phyloP scores from a whole-genome alignment of 768 basidiomycete genomes.

The Russula sp. region DNA sequence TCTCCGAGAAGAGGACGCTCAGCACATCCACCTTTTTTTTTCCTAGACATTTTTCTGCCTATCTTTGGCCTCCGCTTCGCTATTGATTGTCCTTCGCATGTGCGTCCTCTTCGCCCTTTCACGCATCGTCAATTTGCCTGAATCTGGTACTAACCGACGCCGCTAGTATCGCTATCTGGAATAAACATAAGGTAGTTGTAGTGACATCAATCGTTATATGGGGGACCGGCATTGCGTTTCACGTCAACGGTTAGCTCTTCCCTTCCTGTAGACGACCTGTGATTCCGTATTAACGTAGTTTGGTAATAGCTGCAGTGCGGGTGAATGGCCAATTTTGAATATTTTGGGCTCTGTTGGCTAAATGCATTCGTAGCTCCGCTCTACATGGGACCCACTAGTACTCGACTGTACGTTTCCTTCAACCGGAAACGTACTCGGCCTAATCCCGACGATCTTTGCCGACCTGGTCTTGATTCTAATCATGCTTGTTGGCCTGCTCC shows the following conservation, averaged over 20 bases:
- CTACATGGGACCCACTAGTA: neutral
- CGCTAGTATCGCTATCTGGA: conserved; percentile 17
- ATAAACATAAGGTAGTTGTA: neutral
- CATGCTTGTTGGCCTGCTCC: conserved; percentile 3
- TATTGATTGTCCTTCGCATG: conserved; percentile 21
- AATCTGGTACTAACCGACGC: neutral
- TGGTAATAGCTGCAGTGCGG: neutral
- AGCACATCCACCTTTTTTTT: neutral
- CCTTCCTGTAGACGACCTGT: neutral
- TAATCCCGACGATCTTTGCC: neutral
- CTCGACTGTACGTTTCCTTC: neutral
- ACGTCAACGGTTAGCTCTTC: conserved; percentile 7
- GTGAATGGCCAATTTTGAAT: neutral
- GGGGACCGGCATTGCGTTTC: neutral
- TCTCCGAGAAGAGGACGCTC: neutral
- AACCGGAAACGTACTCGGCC: neutral
- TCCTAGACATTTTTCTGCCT: conserved; percentile 3
- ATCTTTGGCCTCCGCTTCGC: neutral
- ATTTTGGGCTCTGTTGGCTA: neutral
- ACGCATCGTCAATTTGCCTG: neutral
- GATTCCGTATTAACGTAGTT: too few species aligned
- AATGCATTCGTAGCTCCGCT: neutral
- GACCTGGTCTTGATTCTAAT: neutral
- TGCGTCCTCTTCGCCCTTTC: neutral
- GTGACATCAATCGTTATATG: neutral